phyloP scores from a whole-genome alignment of 2,329 filamentous ascomycete genomes.

The Aquanectria penicillioides region DNA sequence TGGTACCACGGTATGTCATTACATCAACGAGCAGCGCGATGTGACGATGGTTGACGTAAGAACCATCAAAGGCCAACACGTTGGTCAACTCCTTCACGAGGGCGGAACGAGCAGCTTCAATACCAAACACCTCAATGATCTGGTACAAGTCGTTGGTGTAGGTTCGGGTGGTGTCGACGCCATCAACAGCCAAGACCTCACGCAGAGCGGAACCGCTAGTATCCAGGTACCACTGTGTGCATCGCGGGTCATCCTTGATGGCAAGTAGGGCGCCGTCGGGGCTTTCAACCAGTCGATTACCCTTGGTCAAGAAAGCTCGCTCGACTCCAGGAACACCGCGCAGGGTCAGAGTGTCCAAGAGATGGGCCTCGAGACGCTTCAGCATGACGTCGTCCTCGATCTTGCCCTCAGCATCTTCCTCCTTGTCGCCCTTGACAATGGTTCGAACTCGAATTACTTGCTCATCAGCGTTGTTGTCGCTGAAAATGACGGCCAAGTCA shows the following conservation, averaged over 20 bases:
- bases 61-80: slow-evolving; percentile 97
- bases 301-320: slow-evolving; percentile 91
- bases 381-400: slow-evolving; percentile 92
- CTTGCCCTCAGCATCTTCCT: slow-evolving; percentile 68
- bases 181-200: slow-evolving; percentile 84
- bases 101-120: slow-evolving; percentile 90
- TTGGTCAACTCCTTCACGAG: slow-evolving; percentile 89
- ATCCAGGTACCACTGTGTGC: slow-evolving; percentile 95
- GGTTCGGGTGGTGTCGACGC: slow-evolving; percentile 86
- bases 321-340: slow-evolving; percentile 91
- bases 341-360: slow-evolving; percentile 89
- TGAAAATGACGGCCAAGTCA: slow-evolving; percentile 93
- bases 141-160: slow-evolving; percentile 97
- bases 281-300: slow-evolving; percentile 72
- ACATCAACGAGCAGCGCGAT: slow-evolving; percentile 95
- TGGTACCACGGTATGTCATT: slow-evolving; percentile 93
- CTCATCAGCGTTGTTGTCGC: slow-evolving; percentile 96
- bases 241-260: slow-evolving; percentile 77
- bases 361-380: slow-evolving; percentile 89
- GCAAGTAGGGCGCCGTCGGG: slow-evolving; percentile 79
- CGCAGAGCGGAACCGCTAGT: slow-evolving; percentile 90
- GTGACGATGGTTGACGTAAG: slow-evolving; percentile 99
- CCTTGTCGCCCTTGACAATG: slow-evolving; percentile 73
- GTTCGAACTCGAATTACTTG: slow-evolving; percentile 94
- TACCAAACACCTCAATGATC: slow-evolving; percentile 93